Evolutionary conservation across 768 basidiomycete species (phyloP).

Genomic region (Mycena vulgaris): DNA sequence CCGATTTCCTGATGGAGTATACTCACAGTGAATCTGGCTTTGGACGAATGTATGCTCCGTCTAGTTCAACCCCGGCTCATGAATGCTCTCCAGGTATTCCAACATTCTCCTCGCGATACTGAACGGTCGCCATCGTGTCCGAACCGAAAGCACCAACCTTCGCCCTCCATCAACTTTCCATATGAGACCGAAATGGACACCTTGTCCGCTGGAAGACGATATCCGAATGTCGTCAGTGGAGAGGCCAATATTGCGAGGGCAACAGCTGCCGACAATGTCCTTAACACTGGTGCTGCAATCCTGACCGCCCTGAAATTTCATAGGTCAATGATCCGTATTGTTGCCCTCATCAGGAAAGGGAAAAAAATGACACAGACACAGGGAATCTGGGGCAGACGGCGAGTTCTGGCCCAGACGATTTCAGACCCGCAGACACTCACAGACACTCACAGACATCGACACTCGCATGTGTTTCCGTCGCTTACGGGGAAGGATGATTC

Average conservation of each 20-base stretch:
- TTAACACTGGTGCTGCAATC: too few species aligned
- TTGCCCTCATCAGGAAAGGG: too few species aligned
- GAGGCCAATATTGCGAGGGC: not conserved
- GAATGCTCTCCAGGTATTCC: not conserved
- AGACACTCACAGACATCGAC: too few species aligned
- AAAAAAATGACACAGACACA: too few species aligned
- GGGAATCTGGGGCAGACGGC: too few species aligned
- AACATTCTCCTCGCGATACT: not conserved
- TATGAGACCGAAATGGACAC: not conserved
- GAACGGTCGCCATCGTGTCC: not conserved
- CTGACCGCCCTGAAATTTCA: not conserved
- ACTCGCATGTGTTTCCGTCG: too few species aligned
- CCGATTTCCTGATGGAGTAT: too few species aligned
- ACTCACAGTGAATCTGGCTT: not conserved
- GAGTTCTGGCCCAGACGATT: too few species aligned
- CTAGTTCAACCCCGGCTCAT: not conserved
- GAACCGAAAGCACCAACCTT: not conserved
- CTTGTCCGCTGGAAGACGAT: not conserved
- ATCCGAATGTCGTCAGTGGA: too few species aligned
- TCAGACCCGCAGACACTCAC: too few species aligned
- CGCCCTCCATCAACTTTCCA: not conserved
- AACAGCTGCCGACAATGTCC: not conserved
- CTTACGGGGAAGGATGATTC: too few species aligned
- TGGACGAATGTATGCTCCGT: conserved; percentile 1
- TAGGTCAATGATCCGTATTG: too few species aligned